A percentile compares a stretch with the other conserved stretches of the same genome.
These are phyloP conservation scores for Solanum chmielewskii DNA, from an alignment of 257 asterid species.

Conservation along the genomic window DNA sequence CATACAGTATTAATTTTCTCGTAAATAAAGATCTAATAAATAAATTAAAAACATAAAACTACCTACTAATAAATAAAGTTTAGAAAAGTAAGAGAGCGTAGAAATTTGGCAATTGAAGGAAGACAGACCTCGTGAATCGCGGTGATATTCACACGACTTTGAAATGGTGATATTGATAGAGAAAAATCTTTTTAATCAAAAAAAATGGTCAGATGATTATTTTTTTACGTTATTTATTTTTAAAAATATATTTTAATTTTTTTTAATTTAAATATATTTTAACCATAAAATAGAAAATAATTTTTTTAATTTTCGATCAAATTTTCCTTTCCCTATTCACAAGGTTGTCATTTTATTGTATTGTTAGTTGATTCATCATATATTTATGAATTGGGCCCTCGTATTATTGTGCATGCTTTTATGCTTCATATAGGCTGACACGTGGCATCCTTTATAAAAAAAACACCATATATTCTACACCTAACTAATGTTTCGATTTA, in stretches of 20 bases:
- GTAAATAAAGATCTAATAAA: too few relatives aligned
- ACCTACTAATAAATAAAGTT: background rate
- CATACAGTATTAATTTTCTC: too few relatives aligned
- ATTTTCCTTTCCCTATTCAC: background rate
- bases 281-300: too few relatives aligned
- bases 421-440: background rate
- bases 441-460: background rate
- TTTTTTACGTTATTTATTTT: too few relatives aligned
- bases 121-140: background rate
- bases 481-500: background rate
- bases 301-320: too few relatives aligned
- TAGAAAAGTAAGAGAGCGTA: background rate
- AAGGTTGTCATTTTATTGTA: background rate
- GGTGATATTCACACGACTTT: background rate
- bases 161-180: too few relatives aligned
- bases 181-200: too few relatives aligned
- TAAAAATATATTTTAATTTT: too few relatives aligned
- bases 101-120: background rate
- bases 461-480: background rate
- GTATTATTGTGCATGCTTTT: background rate
- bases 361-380: background rate
- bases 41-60: too few relatives aligned
- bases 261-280: too few relatives aligned
- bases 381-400: background rate
- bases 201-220: accelerated